Percentiles rank a stretch among this genome's conserved stretches.
Conservation (phyloP, 176 grass and related monocot species). For the Musa acuminata region DNA sequence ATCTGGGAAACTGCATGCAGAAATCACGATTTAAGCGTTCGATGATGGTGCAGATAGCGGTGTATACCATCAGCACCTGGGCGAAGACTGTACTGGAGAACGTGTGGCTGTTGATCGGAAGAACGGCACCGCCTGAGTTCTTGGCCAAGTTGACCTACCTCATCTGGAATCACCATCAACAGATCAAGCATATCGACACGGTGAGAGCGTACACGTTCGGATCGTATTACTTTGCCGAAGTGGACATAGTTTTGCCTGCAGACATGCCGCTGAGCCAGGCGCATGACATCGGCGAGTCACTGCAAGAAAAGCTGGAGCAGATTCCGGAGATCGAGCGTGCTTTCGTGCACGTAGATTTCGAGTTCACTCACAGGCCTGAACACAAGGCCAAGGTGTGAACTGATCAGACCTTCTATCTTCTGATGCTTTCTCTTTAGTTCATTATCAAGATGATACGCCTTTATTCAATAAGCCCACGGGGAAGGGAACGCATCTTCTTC, state of each 20-base stretch:
- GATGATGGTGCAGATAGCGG: slow-evolving; percentile 3
- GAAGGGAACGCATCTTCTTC: too few relatives aligned
- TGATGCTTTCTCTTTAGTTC: too few relatives aligned
- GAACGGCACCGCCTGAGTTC: slow-evolving; percentile 2
- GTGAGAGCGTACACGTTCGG: not conserved
- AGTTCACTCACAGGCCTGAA: slow-evolving; percentile 12
- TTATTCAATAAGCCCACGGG: too few relatives aligned
- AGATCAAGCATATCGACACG: not conserved
- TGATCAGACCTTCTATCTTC: too few relatives aligned
- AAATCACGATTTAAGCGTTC: too few relatives aligned
- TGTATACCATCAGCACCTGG: slow-evolving; percentile 7
- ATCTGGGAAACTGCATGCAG: too few relatives aligned
- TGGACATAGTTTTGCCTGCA: slow-evolving; percentile 4
- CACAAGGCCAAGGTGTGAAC: not conserved
- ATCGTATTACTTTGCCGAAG: slow-evolving; percentile 3
- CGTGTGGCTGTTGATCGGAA: not conserved
- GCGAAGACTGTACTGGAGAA: slow-evolving; percentile 11
- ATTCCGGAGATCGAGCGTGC: slow-evolving; percentile 4
- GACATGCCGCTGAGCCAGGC: slow-evolving; percentile 2
- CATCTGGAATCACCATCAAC: slow-evolving; percentile 1
- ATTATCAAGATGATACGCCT: too few relatives aligned
- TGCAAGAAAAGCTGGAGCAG: slow-evolving; percentile 10
- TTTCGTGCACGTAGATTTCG: slow-evolving; percentile 5
- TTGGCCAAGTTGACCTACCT: slow-evolving; percentile 8
- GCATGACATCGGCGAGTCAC: slow-evolving; percentile 4